A percentile compares a stretch with the other conserved stretches of the same genome.
Evolutionary conservation across 768 basidiomycete species (phyloP).

Genomic region (Rhodotorula sphaerocarpa): DNA sequence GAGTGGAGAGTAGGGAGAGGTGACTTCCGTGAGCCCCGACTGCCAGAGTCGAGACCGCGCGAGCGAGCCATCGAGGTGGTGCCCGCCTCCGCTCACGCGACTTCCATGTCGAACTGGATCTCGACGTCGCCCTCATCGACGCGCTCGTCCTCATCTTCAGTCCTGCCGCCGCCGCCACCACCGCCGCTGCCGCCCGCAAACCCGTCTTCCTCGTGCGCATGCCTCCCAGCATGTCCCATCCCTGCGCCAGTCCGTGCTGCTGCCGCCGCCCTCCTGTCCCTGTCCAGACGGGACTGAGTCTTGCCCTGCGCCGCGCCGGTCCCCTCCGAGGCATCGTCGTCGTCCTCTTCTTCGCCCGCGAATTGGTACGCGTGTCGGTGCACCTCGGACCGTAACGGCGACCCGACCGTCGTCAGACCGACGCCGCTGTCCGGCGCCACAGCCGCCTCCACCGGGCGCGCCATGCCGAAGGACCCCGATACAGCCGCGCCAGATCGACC

Average conservation of each 20-base stretch:
- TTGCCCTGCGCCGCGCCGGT: too few relatives aligned
- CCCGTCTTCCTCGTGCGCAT: not conserved
- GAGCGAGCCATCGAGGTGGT: not conserved
- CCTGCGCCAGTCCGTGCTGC: not conserved
- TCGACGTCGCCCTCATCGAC: not conserved
- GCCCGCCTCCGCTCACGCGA: not conserved
- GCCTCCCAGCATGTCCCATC: not conserved
- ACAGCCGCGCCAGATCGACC: not conserved
- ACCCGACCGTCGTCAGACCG: too few relatives aligned
- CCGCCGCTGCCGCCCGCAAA: not conserved
- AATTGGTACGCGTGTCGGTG: not conserved
- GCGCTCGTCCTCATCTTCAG: not conserved
- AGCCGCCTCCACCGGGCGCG: too few relatives aligned
- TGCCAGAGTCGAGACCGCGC: constrained; percentile 7
- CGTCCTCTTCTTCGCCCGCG: not conserved
- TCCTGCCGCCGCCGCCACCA: not conserved
- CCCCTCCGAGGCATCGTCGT: too few relatives aligned
- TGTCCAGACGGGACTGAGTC: not conserved
- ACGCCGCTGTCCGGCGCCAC: not conserved
- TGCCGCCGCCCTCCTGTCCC: not conserved
- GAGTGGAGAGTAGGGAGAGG: too few relatives aligned
- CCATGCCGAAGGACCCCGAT: not conserved
- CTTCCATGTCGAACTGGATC: constrained; percentile 6
- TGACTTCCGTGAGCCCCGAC: too few relatives aligned
- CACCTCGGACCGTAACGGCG: not conserved